Evolutionary conservation across 1,139 yeast species (phyloP).

Genomic region (Candida pseudoviswanathii): DNA sequence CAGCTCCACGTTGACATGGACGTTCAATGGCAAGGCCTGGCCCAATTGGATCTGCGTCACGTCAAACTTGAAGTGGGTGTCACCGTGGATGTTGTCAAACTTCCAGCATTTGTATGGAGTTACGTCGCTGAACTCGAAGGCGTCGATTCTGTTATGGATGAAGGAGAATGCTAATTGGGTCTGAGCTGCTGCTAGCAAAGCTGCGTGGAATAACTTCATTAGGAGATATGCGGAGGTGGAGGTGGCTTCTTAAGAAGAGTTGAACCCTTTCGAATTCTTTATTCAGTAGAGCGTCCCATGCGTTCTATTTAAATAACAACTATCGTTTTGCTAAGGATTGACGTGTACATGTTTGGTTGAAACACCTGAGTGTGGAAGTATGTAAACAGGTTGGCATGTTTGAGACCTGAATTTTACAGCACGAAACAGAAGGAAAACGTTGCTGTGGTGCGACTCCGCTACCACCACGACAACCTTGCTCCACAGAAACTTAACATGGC

Average conservation of each 20-base stretch:
- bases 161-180: background rate
- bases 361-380: background rate
- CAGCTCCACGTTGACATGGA: slow-evolving; percentile 2
- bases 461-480: too few species aligned
- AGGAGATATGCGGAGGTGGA: background rate
- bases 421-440: background rate
- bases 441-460: too few species aligned
- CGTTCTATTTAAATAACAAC: background rate
- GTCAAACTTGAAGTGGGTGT: background rate
- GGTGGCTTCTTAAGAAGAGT: background rate
- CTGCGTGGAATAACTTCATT: background rate
- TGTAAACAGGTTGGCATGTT: background rate
- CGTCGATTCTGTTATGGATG: background rate
- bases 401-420: background rate
- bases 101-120: slow-evolving; percentile 3
- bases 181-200: background rate
- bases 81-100: background rate
- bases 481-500: too few species aligned
- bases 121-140: background rate
- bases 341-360: slow-evolving; percentile 1
- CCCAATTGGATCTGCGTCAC: background rate
- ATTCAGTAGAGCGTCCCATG: too few species aligned
- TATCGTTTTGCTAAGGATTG: background rate
- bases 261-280: background rate
- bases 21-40: slow-evolving; percentile 3